These are phyloP conservation scores for Rhizopogon sp. DNA, from an alignment of 768 basidiomycete species.

Conservation along the genomic window DNA sequence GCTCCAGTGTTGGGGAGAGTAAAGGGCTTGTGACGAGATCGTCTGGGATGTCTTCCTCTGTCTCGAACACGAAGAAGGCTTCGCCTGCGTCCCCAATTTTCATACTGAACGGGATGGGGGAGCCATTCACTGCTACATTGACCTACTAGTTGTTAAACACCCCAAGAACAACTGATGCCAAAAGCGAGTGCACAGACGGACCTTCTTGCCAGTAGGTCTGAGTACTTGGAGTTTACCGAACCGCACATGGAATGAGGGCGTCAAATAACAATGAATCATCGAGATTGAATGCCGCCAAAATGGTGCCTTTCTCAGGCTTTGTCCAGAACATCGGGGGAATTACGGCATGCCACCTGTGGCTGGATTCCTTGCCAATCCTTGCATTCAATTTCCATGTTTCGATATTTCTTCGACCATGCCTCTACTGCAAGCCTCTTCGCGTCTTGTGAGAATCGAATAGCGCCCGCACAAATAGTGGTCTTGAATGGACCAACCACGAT, in stretches of 20 bases:
- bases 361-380: too few relatives aligned
- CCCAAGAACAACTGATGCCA: background rate
- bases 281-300: too few relatives aligned
- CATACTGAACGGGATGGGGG: constrained; percentile 89
- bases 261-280: too few relatives aligned
- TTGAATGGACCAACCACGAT: too few relatives aligned
- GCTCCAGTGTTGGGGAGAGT: constrained; percentile 52
- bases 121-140: constrained; percentile 82
- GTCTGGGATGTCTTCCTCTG: constrained; percentile 88
- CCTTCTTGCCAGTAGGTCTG: constrained; percentile 90
- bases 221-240: constrained; percentile 98
- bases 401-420: too few relatives aligned
- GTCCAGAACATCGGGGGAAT: too few relatives aligned
- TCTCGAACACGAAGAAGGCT: constrained; percentile 98
- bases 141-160: constrained; percentile 45
- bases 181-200: constrained; percentile 28
- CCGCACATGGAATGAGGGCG: constrained; percentile 95
- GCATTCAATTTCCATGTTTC: too few relatives aligned
- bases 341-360: too few relatives aligned
- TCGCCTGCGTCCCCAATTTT: constrained; percentile 99
- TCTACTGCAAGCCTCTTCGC: too few relatives aligned
- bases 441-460: too few relatives aligned
- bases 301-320: too few relatives aligned
- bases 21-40: constrained; percentile 94
- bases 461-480: too few relatives aligned